A percentile compares a stretch with the other conserved stretches of the same genome.
Conservation (phyloP, 345 rosid genomes). For the Kandelia obovata region DNA sequence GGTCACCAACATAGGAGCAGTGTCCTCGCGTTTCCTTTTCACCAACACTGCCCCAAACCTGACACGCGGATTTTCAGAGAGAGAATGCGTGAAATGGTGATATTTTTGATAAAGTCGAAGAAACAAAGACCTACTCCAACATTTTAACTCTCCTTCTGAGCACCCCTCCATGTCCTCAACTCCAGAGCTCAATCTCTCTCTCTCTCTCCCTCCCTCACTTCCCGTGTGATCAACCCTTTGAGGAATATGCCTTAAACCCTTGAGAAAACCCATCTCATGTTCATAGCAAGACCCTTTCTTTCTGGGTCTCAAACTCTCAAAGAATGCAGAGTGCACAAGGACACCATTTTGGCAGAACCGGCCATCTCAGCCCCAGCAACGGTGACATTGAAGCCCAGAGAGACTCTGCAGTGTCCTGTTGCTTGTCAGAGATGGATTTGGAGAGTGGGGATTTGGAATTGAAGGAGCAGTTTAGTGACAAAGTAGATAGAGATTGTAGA, state of each 20-base stretch:
- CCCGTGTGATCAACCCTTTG: neutral
- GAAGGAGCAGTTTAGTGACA: constrained; percentile 33
- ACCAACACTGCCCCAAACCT: constrained; percentile 20
- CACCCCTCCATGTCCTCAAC: neutral
- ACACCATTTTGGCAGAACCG: constrained; percentile 10
- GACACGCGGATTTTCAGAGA: constrained; percentile 25
- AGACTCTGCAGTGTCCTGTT: constrained; percentile 33
- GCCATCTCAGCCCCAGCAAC: constrained; percentile 19
- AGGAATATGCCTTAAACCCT: constrained; percentile 4
- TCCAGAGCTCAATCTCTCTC: neutral
- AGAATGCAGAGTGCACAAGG: constrained; percentile 35
- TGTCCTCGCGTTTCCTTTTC: constrained; percentile 16
- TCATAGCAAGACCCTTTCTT: neutral
- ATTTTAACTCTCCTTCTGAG: neutral
- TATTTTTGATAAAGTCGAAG: constrained; percentile 1
- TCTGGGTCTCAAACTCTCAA: constrained; percentile 13
- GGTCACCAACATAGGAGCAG: too few relatives aligned
- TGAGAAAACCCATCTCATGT: neutral
- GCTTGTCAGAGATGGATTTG: constrained; percentile 40
- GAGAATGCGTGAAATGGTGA: neutral
- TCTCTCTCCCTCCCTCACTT: neutral
- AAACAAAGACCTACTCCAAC: neutral
- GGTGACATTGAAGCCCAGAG: constrained; percentile 38
- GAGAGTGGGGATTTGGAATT: constrained; percentile 34
- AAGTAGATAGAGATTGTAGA: constrained; percentile 42